These are phyloP conservation scores for Candida dubliniensis DNA, from an alignment of 1,139 yeast species.

Conservation along the genomic window DNA sequence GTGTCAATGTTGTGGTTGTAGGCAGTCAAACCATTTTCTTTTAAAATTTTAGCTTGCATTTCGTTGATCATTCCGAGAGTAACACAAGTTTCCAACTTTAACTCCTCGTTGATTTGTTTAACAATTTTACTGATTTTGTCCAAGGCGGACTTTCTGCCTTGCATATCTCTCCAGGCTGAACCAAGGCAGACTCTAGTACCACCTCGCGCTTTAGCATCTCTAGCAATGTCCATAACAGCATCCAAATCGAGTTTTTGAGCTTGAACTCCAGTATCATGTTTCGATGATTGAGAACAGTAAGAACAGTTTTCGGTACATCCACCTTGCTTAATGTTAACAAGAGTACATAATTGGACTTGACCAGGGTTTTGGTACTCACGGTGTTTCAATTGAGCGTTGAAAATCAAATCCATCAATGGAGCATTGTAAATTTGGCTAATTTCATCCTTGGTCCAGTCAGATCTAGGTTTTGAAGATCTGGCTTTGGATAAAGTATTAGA, in stretches of 20 bases:
- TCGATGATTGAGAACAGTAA: constrained; percentile 74
- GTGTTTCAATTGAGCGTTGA: constrained; percentile 65
- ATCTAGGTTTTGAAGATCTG: constrained; percentile 32
- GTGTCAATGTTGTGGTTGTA: constrained; percentile 82
- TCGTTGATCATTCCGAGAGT: constrained; percentile 75
- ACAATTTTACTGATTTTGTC: constrained; percentile 68
- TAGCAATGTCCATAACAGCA: constrained; percentile 62
- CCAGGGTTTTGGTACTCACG: constrained; percentile 65
- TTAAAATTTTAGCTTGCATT: constrained; percentile 58
- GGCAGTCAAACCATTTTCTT: constrained; percentile 75
- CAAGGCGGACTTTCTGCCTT: constrained; percentile 69
- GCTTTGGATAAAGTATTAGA: constrained; percentile 3
- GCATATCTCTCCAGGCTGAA: constrained; percentile 88
- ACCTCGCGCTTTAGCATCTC: constrained; percentile 65
- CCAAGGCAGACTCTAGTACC: constrained; percentile 84
- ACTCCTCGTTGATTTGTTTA: constrained; percentile 53
- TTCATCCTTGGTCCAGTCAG: constrained; percentile 62
- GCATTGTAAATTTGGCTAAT: constrained; percentile 59
- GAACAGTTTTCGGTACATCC: constrained; percentile 84
- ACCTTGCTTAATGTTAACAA: constrained; percentile 73
- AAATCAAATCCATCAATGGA: constrained; percentile 65
- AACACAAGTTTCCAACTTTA: constrained; percentile 77
- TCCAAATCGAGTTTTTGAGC: constrained; percentile 66
- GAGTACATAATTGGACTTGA: constrained; percentile 73
- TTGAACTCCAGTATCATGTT: constrained; percentile 66